Evolutionary conservation across 352 stramenopile species (phyloP).

Genomic region (Pythium sp.): DNA sequence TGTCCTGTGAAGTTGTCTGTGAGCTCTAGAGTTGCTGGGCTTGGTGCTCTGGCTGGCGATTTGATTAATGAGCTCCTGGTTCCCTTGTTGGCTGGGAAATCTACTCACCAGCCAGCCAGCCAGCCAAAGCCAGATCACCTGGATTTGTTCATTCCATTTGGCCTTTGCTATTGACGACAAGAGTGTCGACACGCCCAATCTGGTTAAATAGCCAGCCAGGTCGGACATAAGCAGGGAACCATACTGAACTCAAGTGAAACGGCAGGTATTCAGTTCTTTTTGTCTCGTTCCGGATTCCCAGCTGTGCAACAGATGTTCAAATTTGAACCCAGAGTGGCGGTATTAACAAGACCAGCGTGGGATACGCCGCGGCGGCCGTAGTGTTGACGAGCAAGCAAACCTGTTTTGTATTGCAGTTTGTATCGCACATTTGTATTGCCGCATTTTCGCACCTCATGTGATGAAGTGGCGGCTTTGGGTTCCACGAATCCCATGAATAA

Average conservation of each 20-base stretch:
- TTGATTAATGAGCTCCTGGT: constrained; percentile 15
- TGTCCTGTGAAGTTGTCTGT: not conserved
- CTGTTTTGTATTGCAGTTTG: not conserved
- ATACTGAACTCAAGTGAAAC: constrained; percentile 13
- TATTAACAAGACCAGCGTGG: not conserved
- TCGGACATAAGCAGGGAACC: not conserved
- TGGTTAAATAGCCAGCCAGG: not conserved
- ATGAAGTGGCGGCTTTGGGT: not conserved
- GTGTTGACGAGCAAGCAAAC: not conserved
- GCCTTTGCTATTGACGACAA: not conserved
- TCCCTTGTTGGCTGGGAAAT: not conserved
- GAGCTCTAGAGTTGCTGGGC: not conserved
- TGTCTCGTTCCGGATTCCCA: constrained; percentile 7
- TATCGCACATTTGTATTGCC: not conserved
- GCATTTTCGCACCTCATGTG: too few species aligned
- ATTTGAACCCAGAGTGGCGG: not conserved
- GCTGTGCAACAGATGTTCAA: constrained; percentile 1
- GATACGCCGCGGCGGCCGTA: not conserved
- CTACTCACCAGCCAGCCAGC: not conserved
- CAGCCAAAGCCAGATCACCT: not conserved
- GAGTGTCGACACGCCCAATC: not conserved
- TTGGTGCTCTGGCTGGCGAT: not conserved
- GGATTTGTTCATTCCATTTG: not conserved
- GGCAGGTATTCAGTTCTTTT: constrained; percentile 7
- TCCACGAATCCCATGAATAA: not conserved